Evolutionary conservation across 2,329 filamentous ascomycete genomes (phyloP), one percentile per base, ranked within the genome.

Genomic region (Paecilomyces fulvus): DNA sequence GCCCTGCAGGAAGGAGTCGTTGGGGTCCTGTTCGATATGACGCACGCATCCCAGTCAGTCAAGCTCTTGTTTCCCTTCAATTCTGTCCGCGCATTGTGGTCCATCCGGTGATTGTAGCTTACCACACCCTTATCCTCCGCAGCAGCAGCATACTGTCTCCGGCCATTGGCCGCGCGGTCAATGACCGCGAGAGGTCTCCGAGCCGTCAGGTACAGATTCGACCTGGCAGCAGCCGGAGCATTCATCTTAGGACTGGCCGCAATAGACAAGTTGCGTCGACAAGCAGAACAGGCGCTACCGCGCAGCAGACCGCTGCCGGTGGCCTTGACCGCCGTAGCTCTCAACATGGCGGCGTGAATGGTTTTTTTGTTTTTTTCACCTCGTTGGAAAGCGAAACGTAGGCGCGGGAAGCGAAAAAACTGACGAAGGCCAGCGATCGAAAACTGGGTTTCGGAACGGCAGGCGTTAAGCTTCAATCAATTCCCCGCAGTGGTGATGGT

Each of bases 1-100:
- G 64, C 94, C 94, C 61, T 91, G 90, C 60, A 99, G 83, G 82
- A 99, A 99, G 78, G 87, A 95, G 77, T 99, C 94, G 75, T 89
- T 96, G 63, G 92, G 84, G 72, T 96, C 90, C 82, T 84, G 64
- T 58, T 54, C 17, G 37, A 54, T 25, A 12, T 49, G 55, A 54
- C 59, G 59, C 60, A 59, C 55, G 60, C 61, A 58, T 58, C 59
- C 62, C 54, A 63, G 58, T 67, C 61, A 67, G 63, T 67, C 57
- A 56, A 55, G 52, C 33, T n/a, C 52, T 43, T 5, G 20, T 23
- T 28, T 49, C 37, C 30, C 25, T 37, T 37, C n/a, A 20, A 11
- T 50, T 52, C 11, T 53, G 21, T 37, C 25, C 20, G 20, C 43
- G 20, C 17, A 23, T 37, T 37, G 20, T 25, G 25, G 17, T 52